These are phyloP conservation scores for Hypoxylon sp. DNA, from an alignment of 2,329 filamentous ascomycete genomes.

Conservation along the genomic window DNA sequence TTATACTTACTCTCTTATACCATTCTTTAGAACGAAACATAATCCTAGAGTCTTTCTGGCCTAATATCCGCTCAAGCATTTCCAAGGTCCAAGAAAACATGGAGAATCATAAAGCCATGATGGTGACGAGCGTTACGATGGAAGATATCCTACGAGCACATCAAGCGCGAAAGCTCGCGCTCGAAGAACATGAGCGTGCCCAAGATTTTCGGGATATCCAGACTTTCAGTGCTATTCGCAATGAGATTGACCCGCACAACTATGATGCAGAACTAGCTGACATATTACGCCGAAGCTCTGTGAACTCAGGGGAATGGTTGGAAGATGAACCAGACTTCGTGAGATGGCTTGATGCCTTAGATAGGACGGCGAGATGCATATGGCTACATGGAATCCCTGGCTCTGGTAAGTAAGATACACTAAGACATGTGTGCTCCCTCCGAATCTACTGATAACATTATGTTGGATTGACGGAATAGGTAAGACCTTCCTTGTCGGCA, in stretches of 20 bases:
- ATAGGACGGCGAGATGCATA: constrained; percentile 17
- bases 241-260: constrained; percentile 22
- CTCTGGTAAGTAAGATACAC: constrained; percentile 24
- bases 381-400: constrained; percentile 38
- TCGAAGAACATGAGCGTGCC: constrained; percentile 25
- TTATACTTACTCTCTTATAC: not conserved
- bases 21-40: constrained; percentile 16
- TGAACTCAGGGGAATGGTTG: constrained; percentile 26
- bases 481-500: constrained; percentile 29
- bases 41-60: constrained; percentile 33
- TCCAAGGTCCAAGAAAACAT: constrained; percentile 33
- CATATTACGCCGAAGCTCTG: constrained; percentile 23
- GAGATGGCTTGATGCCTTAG: constrained; percentile 19
- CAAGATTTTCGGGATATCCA: constrained; percentile 28
- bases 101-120: constrained; percentile 31
- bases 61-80: constrained; percentile 33
- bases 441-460: not conserved
- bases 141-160: constrained; percentile 26
- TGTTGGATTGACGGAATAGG: constrained; percentile 16
- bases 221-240: constrained; percentile 24
- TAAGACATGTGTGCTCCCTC: not conserved
- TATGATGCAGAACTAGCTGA: constrained; percentile 11
- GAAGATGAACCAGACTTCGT: constrained; percentile 18
- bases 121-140: constrained; percentile 28
- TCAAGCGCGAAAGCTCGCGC: constrained; percentile 15